Base-by-base conservation (phyloP, 2,329 filamentous ascomycete genomes). In the Amauroascus niger region DNA sequence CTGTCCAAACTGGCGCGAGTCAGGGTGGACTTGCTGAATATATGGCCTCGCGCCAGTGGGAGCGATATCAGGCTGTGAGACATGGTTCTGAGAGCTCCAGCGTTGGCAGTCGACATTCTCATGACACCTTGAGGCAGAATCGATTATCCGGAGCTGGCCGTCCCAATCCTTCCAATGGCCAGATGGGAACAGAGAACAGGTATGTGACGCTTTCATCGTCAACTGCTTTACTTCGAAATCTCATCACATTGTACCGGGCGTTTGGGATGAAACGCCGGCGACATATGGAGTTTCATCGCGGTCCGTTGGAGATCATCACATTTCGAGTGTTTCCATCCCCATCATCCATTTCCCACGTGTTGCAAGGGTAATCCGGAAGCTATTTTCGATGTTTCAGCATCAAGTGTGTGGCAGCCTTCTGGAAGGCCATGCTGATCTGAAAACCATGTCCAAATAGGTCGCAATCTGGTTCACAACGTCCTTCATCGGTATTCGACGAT, bases 61-160 rank as follows among this genome's bases (percentile, higher is more conserved):
- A 67, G 53, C 63, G 63, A 46, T 64, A 69, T 44, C 60, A 60
- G 56, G 64, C 67, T 59, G 60, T 63, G 28, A 66, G 70, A 47
- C 66, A 71, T 60, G 70, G 67, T 53, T 72, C 70, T n/a, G 67
- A 66, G 53, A 69, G 66, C 61, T 69, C 70, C 28, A 69, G 64
- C 46, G 61, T 63, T 45, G 64, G 65, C 49, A 71, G 69, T 60
- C 67, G 64, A 60, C 59, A 63, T 32, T 71, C 71, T 22, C 67
- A 72, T 51, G 69, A 71, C 48, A 72, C 69, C 1, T 60, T 72
- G 28, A 69, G 60, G 52, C 62, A 55, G 52, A 58, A 62, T 55
- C 51, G 51, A 16, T 20, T 30, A 26, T 44, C 52, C 22, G 52
- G 46, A 37, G 39, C 30, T 33, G 45, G 45, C 24, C 52, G 32